These are phyloP conservation scores for Diaporthe capsici DNA, from an alignment of 2,329 filamentous ascomycete genomes.

Conservation along the genomic window DNA sequence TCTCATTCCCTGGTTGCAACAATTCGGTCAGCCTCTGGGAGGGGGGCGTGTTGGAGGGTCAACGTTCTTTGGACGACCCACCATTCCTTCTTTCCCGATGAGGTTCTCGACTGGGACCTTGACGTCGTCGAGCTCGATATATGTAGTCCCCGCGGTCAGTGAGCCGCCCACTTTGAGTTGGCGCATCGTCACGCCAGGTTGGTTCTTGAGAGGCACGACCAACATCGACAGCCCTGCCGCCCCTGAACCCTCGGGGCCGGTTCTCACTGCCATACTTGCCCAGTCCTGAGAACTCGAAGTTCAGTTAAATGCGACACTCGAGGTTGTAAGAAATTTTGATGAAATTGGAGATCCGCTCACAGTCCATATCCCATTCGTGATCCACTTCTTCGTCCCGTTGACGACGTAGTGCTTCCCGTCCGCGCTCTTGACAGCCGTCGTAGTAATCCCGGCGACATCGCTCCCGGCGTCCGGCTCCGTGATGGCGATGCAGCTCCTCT, in stretches of 20 bases:
- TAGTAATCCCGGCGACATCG: slow-evolving; percentile 81
- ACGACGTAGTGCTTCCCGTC: slow-evolving; percentile 79
- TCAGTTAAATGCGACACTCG: slow-evolving; percentile 60
- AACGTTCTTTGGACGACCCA: not conserved
- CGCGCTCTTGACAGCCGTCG: slow-evolving; percentile 72
- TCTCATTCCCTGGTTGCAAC: slow-evolving; percentile 72
- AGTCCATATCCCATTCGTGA: slow-evolving; percentile 41
- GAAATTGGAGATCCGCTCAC: not conserved
- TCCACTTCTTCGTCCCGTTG: slow-evolving; percentile 85
- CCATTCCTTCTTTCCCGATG: slow-evolving; percentile 74
- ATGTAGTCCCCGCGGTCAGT: slow-evolving; percentile 77
- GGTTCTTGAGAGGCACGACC: slow-evolving; percentile 77
- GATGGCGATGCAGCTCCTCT: slow-evolving; percentile 81
- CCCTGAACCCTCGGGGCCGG: slow-evolving; percentile 71
- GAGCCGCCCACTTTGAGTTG: slow-evolving; percentile 77
- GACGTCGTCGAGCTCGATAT: slow-evolving; percentile 83
- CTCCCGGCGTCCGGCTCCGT: slow-evolving; percentile 82
- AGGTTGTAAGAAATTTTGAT: fast-evolving
- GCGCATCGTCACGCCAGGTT: slow-evolving; percentile 77
- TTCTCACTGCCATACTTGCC: slow-evolving; percentile 80
- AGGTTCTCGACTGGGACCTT: slow-evolving; percentile 79
- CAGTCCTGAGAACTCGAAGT: slow-evolving; percentile 62
- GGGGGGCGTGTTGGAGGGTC: not conserved
- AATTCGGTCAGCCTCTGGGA: not conserved
- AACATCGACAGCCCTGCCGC: slow-evolving; percentile 75